phyloP scores from a whole-genome alignment of 1,139 yeast genomes.

The Ogataea hybrid region DNA sequence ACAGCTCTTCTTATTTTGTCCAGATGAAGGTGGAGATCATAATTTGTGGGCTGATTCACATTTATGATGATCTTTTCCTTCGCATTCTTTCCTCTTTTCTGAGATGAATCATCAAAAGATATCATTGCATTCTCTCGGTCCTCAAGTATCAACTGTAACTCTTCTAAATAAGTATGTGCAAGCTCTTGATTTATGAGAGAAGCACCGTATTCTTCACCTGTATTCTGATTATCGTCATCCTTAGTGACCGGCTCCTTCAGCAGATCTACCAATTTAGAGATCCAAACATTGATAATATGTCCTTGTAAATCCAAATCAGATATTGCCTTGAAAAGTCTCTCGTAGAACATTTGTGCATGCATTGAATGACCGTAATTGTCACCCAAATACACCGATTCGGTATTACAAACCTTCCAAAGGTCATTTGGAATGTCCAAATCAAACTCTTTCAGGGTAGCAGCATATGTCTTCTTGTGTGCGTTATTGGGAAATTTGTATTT shows the following conservation, averaged over 20 bases:
- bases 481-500: constrained; percentile 7
- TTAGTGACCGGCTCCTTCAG: constrained; percentile 40
- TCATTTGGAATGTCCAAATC: neutral
- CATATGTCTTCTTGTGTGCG: neutral
- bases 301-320: constrained; percentile 58
- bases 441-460: neutral
- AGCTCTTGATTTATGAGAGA: constrained; percentile 73
- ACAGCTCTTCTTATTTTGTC: constrained; percentile 34
- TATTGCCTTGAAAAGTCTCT: constrained; percentile 26
- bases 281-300: constrained; percentile 52
- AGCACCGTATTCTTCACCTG: constrained; percentile 76
- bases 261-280: constrained; percentile 43
- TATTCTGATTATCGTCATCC: constrained; percentile 38
- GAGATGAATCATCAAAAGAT: constrained; percentile 32
- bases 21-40: constrained; percentile 30
- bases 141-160: constrained; percentile 50
- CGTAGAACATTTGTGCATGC: constrained; percentile 20
- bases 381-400: constrained; percentile 1
- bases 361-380: constrained; percentile 17
- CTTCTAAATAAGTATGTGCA: constrained; percentile 62
- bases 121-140: constrained; percentile 53
- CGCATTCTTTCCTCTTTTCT: constrained; percentile 15
- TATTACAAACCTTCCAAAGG: constrained; percentile 8
- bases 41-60: constrained; percentile 18
- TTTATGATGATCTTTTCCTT: constrained; percentile 15